Conservation (phyloP, 2,329 filamentous ascomycete genomes). For the Sporothrix sp. region DNA sequence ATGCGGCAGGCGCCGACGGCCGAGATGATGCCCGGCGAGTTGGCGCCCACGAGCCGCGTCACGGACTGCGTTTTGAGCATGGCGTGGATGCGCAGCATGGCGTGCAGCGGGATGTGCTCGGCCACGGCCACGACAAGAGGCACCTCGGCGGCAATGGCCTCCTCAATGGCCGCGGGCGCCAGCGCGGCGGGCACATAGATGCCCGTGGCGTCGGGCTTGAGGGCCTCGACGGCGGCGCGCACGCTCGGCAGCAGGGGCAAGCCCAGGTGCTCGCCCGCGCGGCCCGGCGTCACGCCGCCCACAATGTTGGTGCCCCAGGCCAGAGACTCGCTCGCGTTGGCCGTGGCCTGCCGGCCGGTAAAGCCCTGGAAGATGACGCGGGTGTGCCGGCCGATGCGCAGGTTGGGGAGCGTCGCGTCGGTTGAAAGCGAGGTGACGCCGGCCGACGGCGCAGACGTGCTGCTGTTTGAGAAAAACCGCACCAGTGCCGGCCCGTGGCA, state of each 20-base stretch:
- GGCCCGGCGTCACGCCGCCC: slow-evolving; percentile 62
- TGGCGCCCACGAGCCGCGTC: slow-evolving; percentile 68
- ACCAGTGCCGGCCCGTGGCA: not conserved
- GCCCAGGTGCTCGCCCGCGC: slow-evolving; percentile 45
- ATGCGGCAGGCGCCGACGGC: slow-evolving; percentile 64
- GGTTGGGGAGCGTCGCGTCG: slow-evolving; percentile 27
- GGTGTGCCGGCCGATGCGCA: slow-evolving; percentile 31
- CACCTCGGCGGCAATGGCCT: slow-evolving; percentile 70
- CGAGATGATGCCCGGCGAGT: slow-evolving; percentile 71
- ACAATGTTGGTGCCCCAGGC: slow-evolving; percentile 74
- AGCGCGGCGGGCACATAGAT: slow-evolving; percentile 73
- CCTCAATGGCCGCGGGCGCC: slow-evolving; percentile 63
- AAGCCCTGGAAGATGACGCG: slow-evolving; percentile 35
- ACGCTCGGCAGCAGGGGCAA: slow-evolving; percentile 63
- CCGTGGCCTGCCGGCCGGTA: slow-evolving; percentile 49
- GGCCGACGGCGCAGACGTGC: not conserved
- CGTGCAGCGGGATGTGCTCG: slow-evolving; percentile 70
- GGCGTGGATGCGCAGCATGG: slow-evolving; percentile 61
- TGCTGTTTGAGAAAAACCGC: not conserved
- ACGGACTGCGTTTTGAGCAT: slow-evolving; percentile 62
- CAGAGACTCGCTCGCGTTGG: slow-evolving; percentile 66
- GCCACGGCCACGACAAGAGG: slow-evolving; percentile 70
- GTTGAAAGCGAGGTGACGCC: slow-evolving; percentile 19
- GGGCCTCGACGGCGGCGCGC: slow-evolving; percentile 53
- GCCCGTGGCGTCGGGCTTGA: slow-evolving; percentile 67